Conservation (phyloP, 176 grass and related monocot species). For the Eleusine coracana region DNA sequence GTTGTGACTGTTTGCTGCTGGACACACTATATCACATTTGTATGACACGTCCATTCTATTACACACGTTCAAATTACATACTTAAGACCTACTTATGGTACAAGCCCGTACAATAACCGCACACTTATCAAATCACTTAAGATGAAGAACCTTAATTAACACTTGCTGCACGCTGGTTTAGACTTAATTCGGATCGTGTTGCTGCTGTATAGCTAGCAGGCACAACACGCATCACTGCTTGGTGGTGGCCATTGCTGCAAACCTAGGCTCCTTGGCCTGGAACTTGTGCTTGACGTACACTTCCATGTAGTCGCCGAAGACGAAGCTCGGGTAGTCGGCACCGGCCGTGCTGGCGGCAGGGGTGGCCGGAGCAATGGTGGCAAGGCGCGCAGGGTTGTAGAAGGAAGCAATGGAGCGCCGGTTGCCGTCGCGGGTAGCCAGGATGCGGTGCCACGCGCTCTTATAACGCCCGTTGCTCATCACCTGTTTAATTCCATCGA, state of each 20-base stretch:
- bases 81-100: conserved; percentile 39
- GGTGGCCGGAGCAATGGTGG: conserved; percentile 53
- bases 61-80: conserved; percentile 31
- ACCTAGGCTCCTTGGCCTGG: conserved; percentile 63
- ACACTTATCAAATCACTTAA: not conserved
- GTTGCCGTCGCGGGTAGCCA: conserved; percentile 62
- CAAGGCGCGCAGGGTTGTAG: conserved; percentile 73
- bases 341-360: not conserved
- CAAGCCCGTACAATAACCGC: conserved; percentile 18
- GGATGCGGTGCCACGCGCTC: conserved; percentile 89
- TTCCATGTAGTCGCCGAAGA: conserved; percentile 87
- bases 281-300: conserved; percentile 87
- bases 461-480: conserved; percentile 82
- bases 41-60: conserved; percentile 29
- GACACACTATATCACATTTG: conserved; percentile 23
- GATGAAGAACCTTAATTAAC: not conserved
- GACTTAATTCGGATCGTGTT: not conserved
- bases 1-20: conserved; percentile 35
- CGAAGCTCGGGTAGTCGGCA: conserved; percentile 56
- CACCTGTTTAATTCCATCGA: conserved; percentile 39
- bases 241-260: conserved; percentile 33
- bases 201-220: not conserved
- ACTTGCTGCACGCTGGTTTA: not conserved
- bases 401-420: conserved; percentile 87
- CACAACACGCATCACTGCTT: not conserved